Percentiles rank a stretch among this genome's conserved stretches.
These are phyloP conservation scores for Exsudoporus floridanus DNA, from an alignment of 1,284 basidiomycete genomes.

Conservation along the genomic window DNA sequence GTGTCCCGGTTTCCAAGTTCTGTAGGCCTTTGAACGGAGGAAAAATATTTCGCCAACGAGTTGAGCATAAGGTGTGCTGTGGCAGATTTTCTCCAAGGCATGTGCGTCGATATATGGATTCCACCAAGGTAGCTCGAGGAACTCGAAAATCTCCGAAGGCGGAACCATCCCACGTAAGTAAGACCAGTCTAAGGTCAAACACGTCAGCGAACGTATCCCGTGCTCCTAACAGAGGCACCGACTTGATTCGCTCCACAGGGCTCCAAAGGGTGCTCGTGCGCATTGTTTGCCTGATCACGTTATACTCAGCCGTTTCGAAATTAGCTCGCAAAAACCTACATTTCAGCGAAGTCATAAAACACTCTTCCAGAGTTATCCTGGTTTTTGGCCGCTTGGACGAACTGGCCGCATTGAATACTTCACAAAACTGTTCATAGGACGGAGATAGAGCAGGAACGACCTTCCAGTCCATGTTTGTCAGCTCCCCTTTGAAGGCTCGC, in stretches of 20 bases:
- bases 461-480: constrained; percentile 11
- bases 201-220: neutral
- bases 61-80: constrained; percentile 8
- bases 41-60: constrained; percentile 8
- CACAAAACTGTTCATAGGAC: constrained; percentile 18
- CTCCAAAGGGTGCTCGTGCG: neutral
- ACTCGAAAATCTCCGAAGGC: constrained; percentile 15
- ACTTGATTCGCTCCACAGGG: constrained; percentile 19
- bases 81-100: constrained; percentile 11
- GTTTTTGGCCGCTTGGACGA: neutral
- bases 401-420: constrained; percentile 2
- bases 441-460: constrained; percentile 3
- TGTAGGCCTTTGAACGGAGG: constrained; percentile 1
- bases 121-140: constrained; percentile 18
- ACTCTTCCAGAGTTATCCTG: neutral
- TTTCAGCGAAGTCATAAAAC: constrained; percentile 1
- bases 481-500: constrained; percentile 13
- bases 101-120: constrained; percentile 3
- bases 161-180: constrained; percentile 16
- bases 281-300: constrained; percentile 8
- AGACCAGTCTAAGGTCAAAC: constrained; percentile 13
- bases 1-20: constrained; percentile 8
- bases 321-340: constrained; percentile 6
- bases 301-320: neutral
- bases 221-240: neutral